Base-by-base conservation (phyloP, 371 early-diverging fungal species). In the Syncephalastrum contaminatum region DNA sequence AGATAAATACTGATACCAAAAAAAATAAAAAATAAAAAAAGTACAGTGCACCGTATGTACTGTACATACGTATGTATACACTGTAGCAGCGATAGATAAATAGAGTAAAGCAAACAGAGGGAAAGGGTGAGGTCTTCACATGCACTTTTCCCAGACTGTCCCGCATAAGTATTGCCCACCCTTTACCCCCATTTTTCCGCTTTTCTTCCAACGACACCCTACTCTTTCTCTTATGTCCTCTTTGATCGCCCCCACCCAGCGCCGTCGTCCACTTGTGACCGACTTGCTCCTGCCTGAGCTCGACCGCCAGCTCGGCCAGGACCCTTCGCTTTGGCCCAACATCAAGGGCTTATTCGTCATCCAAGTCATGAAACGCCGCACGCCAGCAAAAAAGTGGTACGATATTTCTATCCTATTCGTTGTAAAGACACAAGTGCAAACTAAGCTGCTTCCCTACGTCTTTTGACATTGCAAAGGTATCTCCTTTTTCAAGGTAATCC, bases 261-360 rank as follows among this genome's bases (percentile, higher is more conserved):
- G 51, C 30, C 36, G 27, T 13, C 51, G 19, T 19, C 51, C 21
- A 18, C 60, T 65, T 19, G 54, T 55, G 5, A 56, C 70, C 18
- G 62, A 64, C 21, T 51, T 74, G 19, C 49, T 77, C 10, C 43
- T 77, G 16, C 78, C 78, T 25, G 78, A 77, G 52, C 60, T 77
- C n/a, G 66, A 74, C 24, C 72, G 75, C 8, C 78, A 77, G 52
- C 53, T 77, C 14, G 40, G 42, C 12, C 63, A 60, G 56, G 78
- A 77, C 44, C 56, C 58, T 12, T 50, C 54, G 1, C 61, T 77
- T 18, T 72, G 73, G 72, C 77, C 77, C 18, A 73, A 73, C 55
- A 43, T 77, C 20, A 73, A 77, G 48, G 77, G 72, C 1, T 60
- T 73, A 36, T 77, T 73, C 49, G 54, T 77, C 30, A 41, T 77